Evolutionary conservation across 108 stramenopile genomes (phyloP).

Genomic region (Mediolabrus comicus): DNA sequence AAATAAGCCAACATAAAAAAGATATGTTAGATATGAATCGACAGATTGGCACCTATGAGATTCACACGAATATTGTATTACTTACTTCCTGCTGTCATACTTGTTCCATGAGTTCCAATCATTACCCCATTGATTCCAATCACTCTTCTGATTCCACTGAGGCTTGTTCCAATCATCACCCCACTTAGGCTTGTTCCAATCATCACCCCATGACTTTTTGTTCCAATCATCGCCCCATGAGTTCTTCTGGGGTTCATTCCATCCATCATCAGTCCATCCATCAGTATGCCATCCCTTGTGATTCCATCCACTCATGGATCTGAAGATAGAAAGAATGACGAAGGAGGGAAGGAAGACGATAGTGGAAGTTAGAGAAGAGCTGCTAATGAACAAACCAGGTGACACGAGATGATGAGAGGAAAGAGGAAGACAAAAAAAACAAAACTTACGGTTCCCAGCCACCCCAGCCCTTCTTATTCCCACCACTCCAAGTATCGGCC

Average conservation of each 20-base stretch:
- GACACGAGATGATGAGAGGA: too few relatives aligned
- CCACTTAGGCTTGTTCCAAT: background rate
- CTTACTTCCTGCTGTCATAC: too few relatives aligned
- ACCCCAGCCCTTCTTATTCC: background rate
- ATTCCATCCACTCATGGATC: background rate
- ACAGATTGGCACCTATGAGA: too few relatives aligned
- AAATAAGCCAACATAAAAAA: too few relatives aligned
- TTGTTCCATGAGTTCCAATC: too few relatives aligned
- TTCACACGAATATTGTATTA: too few relatives aligned
- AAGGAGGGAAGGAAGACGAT: background rate
- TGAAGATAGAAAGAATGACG: background rate
- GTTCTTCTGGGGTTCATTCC: background rate
- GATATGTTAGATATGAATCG: too few relatives aligned
- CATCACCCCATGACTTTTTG: too few relatives aligned
- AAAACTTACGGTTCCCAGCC: conserved; percentile 1
- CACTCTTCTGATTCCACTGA: too few relatives aligned
- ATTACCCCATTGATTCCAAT: too few relatives aligned
- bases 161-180: background rate
- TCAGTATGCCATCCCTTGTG: background rate
- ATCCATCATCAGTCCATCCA: background rate
- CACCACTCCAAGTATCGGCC: background rate
- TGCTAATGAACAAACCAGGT: too few relatives aligned
- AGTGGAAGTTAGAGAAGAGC: background rate
- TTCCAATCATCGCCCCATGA: background rate
- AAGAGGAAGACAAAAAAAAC: too few relatives aligned